phyloP scores from a whole-genome alignment of 2,329 filamentous ascomycete genomes.

The Fusarium secorum region DNA sequence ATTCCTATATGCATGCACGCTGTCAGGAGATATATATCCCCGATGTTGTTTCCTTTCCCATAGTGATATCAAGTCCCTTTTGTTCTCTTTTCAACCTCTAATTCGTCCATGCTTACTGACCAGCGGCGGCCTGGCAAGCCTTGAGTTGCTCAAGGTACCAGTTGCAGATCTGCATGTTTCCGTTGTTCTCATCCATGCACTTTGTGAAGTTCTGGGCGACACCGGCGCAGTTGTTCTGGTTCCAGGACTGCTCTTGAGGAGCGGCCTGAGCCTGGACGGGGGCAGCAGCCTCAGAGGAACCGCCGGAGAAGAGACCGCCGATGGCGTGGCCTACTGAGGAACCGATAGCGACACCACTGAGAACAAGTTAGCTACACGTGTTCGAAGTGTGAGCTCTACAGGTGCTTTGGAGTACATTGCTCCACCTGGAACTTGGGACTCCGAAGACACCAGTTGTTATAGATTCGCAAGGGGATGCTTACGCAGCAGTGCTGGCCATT shows the following conservation, averaged over 20 bases:
- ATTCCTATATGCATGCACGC: constrained; percentile 36
- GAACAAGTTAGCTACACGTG: constrained; percentile 32
- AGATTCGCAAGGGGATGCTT: constrained; percentile 56
- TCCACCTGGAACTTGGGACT: constrained; percentile 1
- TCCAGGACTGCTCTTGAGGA: constrained; percentile 61
- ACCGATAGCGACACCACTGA: constrained; percentile 93
- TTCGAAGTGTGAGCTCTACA: not conserved
- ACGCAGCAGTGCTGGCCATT: constrained; percentile 98
- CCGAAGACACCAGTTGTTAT: not conserved
- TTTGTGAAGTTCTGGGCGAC: constrained; percentile 88
- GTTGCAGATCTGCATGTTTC: constrained; percentile 93
- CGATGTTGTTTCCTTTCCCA: constrained; percentile 23
- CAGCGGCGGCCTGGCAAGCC: constrained; percentile 82
- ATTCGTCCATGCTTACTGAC: constrained; percentile 60
- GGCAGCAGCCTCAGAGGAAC: constrained; percentile 63
- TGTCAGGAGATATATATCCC: constrained; percentile 26
- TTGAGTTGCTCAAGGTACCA: constrained; percentile 99
- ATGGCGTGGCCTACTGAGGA: constrained; percentile 95
- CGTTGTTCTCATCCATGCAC: constrained; percentile 95
- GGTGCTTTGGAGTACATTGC: not conserved
- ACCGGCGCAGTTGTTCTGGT: constrained; percentile 73
- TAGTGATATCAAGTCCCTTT: constrained; percentile 12
- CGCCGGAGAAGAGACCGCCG: constrained; percentile 90
- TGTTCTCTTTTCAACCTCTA: not conserved
- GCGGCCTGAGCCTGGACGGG: constrained; percentile 57